Conservation (phyloP, 306 rosid species). For the cucumber (Cucumis sativus) region Cucumber_9930_V3 NC_026656.2:16133501-16134000, state of each 20-base stretch:
- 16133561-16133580: constrained; percentile 45
- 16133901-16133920: constrained; percentile 69
- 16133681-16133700: constrained; percentile 80
- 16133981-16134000: neutral
- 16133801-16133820: constrained; percentile 74
- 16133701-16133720: constrained; percentile 71
- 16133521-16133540: constrained; percentile 11
- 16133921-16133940: constrained; percentile 68
- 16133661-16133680: constrained; percentile 56
- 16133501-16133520: constrained; percentile 22
- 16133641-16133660: constrained; percentile 63
- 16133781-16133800: constrained; percentile 71
- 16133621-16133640: constrained; percentile 59
- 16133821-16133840: constrained; percentile 80
- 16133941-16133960: constrained; percentile 61
- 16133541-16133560: constrained; percentile 18
- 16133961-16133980: constrained; percentile 8
- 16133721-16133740: constrained; percentile 61
- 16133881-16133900: constrained; percentile 91
- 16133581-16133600: constrained; percentile 66
- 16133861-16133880: constrained; percentile 75
- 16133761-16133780: constrained; percentile 46
- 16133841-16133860: constrained; percentile 76
- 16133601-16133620: constrained; percentile 79
- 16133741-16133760: constrained; percentile 38